These are phyloP conservation scores for Myriangium duriaei DNA, from an alignment of 2,329 filamentous ascomycete species.

Conservation along the genomic window DNA sequence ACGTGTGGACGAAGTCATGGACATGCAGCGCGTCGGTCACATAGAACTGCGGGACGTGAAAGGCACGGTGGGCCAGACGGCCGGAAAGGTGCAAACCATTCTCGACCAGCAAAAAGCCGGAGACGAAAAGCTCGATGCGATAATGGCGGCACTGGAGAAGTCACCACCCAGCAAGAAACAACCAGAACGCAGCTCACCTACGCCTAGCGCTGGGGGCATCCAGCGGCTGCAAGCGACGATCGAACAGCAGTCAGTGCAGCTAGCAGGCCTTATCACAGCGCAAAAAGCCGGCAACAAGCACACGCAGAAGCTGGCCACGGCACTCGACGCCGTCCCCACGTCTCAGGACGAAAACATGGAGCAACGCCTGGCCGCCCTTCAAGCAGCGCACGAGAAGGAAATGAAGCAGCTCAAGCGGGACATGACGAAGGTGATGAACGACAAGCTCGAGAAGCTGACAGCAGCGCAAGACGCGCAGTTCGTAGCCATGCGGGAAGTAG, in stretches of 20 bases:
- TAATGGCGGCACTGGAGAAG: conserved; percentile 6
- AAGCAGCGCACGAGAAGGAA: conserved; percentile 7
- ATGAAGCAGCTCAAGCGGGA: conserved; percentile 5
- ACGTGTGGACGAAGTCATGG: conserved; percentile 1
- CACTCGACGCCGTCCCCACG: conserved; percentile 1
- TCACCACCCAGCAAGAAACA: not conserved
- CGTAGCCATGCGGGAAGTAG: not conserved
- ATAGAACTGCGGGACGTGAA: conserved; percentile 9
- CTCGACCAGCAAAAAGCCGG: conserved; percentile 12
- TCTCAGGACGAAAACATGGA: conserved; percentile 5
- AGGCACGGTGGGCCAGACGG: conserved; percentile 7
- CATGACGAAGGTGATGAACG: conserved; percentile 7
- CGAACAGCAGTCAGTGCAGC: conserved; percentile 11
- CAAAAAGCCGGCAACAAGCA: conserved; percentile 10
- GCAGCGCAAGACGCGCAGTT: conserved; percentile 1
- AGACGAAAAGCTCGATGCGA: conserved; percentile 5
- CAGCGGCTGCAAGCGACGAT: conserved; percentile 11
- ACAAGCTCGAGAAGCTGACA: conserved; percentile 3
- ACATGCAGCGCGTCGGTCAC: conserved; percentile 8
- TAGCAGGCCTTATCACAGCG: conserved; percentile 3
- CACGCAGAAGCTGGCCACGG: conserved; percentile 4
- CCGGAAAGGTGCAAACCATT: conserved; percentile 11
- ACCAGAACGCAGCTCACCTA: conserved; percentile 1
- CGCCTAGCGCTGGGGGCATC: conserved; percentile 10
- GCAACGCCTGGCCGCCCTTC: conserved; percentile 7